Evolutionary conservation across 257 asterid species (phyloP), one percentile per base, ranked within the genome.

Genomic region (Solanum sejunctum): DNA sequence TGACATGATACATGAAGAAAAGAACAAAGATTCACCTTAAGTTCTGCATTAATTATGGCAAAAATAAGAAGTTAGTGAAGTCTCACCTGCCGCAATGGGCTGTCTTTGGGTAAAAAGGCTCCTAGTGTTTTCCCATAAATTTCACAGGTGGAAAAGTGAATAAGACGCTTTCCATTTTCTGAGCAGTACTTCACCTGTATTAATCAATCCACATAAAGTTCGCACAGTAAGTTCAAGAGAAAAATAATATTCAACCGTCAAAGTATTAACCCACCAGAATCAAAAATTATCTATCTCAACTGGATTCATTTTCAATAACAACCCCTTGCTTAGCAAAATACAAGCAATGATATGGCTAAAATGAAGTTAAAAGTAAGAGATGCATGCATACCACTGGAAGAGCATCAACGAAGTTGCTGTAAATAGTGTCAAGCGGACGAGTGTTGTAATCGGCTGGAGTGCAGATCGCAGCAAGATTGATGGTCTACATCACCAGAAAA

Each of bases 381-480:
- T 20, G 61, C 92, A 84, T 20, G 61, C 92, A 55, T 88, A 95
- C 98, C 93, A 95, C 97, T 0, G 98, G 98, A 82, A 95, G 93
- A 73, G 98, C 98, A 88, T 95, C 98, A 71, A 91, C 90, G 88
- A 95, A 95, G 87, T 95, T 95, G 96, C 98, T 95, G 92, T 92
- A 93, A 77, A 95, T 95, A 15, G 98, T 95, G 88, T 95, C 98
- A n/a, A 93, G 95, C 1, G 98, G 98, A 63, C 98, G 95, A 2
- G 97, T 95, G 75, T 95, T 95, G 90, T 95, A 95, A 86, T 95
- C 98, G 3, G 98, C 98, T 84, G 98, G 98, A 81, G 98, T 95
- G 89, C 98, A 95, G 85, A 95, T 93, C 89, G 98, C 98, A 43
- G 98, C 98, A 84, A 95, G 98, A 88, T 95, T 95, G 83, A 95